Percentiles rank a stretch among this genome's conserved stretches.
These are phyloP conservation scores for Castanea crenata DNA, from an alignment of 306 rosid genomes.

Conservation along the genomic window DNA sequence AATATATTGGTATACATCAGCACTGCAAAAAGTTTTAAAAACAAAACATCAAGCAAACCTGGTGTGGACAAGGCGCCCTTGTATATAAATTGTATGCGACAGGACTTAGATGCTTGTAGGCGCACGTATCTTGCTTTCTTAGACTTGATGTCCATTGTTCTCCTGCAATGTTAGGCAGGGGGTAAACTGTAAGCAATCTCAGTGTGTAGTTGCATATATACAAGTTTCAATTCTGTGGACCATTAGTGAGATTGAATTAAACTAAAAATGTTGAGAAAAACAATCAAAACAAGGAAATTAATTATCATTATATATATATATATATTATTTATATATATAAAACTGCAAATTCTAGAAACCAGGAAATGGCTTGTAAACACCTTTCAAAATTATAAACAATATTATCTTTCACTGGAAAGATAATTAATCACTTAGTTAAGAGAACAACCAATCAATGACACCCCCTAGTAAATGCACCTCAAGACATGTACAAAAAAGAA, in stretches of 20 bases:
- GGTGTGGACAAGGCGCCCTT: conserved; percentile 60
- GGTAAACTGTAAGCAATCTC: conserved; percentile 1
- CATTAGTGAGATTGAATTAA: neutral
- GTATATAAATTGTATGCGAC: conserved; percentile 74
- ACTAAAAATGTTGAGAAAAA: conserved; percentile 4
- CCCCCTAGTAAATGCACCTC: neutral
- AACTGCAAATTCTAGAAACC: neutral
- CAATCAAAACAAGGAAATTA: neutral
- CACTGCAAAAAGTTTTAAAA: neutral
- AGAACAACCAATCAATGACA: neutral
- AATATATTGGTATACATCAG: neutral
- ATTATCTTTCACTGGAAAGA: neutral
- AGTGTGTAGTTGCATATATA: conserved; percentile 7
- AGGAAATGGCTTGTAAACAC: neutral
- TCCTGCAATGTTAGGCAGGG: conserved; percentile 53
- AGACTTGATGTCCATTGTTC: conserved; percentile 62
- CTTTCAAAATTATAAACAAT: neutral
- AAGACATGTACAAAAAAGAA: neutral
- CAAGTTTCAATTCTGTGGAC: neutral
- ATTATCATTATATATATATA: neutral
- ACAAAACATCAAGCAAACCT: conserved; percentile 45
- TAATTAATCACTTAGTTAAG: neutral
- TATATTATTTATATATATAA: neutral
- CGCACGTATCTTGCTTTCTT: conserved; percentile 75
- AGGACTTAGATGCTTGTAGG: conserved; percentile 59